Percentiles rank a stretch among this genome's conserved stretches.
These are phyloP conservation scores for Rhododendron kiyosumense DNA, from an alignment of 148 eudicot species.

Conservation along the genomic window DNA sequence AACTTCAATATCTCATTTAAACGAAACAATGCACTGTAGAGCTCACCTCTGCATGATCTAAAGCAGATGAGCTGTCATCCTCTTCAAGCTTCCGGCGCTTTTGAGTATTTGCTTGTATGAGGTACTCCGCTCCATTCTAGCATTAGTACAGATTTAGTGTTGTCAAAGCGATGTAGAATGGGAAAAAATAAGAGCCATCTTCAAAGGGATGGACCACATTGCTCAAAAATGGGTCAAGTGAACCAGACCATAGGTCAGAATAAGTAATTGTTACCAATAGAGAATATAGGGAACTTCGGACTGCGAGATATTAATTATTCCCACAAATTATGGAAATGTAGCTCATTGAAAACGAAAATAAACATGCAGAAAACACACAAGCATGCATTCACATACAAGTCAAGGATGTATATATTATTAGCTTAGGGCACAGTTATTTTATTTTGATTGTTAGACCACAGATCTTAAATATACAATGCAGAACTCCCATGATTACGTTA, in stretches of 20 bases:
- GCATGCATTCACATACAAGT: neutral
- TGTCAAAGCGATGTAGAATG: neutral
- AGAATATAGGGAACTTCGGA: neutral
- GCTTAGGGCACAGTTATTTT: neutral
- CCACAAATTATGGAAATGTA: neutral
- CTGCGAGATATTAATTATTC: neutral
- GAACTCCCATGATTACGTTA: neutral
- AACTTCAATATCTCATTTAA: neutral
- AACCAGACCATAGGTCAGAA: neutral
- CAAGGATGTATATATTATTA: neutral
- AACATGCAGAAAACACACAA: neutral
- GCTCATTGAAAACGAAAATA: neutral
- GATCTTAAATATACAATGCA: conserved; percentile 4
- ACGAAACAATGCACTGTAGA: neutral
- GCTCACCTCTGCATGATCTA: conserved; percentile 60
- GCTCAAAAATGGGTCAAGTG: neutral
- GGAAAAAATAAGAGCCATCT: neutral
- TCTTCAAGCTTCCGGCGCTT: conserved; percentile 76
- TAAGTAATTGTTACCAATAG: neutral
- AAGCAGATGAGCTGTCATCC: conserved; percentile 30
- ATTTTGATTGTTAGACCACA: neutral
- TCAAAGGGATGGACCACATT: conserved; percentile 4
- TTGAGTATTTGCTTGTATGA: conserved; percentile 87
- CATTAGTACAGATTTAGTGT: conserved; percentile 4
- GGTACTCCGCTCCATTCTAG: conserved; percentile 78